These are phyloP conservation scores for Gossypium lobatum DNA, from an alignment of 441 rosid species.

Conservation along the genomic window DNA sequence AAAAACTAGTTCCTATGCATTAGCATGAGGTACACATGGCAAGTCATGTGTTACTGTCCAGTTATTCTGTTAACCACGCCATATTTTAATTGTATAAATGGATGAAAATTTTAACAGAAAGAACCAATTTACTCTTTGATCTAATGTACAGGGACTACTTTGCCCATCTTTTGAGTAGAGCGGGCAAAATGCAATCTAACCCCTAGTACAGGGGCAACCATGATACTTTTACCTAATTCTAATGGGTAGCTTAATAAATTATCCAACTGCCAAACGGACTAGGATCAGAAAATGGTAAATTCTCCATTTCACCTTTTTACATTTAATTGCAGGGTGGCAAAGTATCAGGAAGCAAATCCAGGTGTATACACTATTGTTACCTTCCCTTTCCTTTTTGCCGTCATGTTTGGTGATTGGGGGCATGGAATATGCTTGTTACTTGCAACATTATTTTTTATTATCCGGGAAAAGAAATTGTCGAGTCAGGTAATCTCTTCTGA, in stretches of 20 bases:
- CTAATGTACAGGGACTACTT: background rate
- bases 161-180: background rate
- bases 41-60: too few species aligned
- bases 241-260: background rate
- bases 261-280: background rate
- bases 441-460: conserved; percentile 49
- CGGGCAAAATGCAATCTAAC: background rate
- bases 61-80: too few species aligned
- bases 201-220: background rate
- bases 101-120: background rate
- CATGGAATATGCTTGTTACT: conserved; percentile 93
- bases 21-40: too few species aligned
- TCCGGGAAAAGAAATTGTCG: conserved; percentile 78
- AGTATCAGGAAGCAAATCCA: conserved; percentile 95
- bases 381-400: conserved; percentile 96
- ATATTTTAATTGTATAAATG: background rate
- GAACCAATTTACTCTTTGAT: background rate
- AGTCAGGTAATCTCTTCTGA: conserved; percentile 57
- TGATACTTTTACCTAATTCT: background rate
- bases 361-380: conserved; percentile 78
- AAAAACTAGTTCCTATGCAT: background rate
- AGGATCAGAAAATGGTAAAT: background rate
- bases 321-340: conserved; percentile 70
- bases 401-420: conserved; percentile 99
- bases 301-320: background rate